A percentile compares a stretch with the other conserved stretches of the same genome.
phyloP scores from a whole-genome alignment of 371 early-diverging fungal genomes.

The Apophysomyces ossiformis region DNA sequence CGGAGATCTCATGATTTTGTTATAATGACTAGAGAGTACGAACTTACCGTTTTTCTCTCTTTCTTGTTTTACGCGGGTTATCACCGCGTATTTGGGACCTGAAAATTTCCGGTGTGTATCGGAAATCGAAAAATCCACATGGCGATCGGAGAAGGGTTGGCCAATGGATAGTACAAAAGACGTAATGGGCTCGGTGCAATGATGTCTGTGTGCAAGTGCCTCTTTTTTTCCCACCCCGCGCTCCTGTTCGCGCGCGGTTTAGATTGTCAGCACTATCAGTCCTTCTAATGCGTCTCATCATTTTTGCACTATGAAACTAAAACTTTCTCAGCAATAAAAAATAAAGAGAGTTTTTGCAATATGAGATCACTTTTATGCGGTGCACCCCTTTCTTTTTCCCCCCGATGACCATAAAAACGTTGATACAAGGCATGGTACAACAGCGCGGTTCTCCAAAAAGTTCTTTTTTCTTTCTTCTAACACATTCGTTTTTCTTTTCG shows the following conservation, averaged over 20 bases:
- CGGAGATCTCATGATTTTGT: conserved; percentile 9
- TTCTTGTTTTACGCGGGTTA: too few species aligned
- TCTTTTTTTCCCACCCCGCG: background rate
- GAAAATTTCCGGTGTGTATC: background rate
- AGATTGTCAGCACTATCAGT: background rate
- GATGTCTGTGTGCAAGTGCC: conserved; percentile 4
- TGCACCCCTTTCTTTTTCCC: too few species aligned
- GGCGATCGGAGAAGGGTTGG: background rate
- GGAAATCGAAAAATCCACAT: background rate
- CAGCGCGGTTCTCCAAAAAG: background rate
- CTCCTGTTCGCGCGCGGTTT: background rate
- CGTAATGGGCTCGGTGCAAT: conserved; percentile 7
- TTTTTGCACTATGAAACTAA: too few species aligned
- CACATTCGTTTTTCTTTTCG: background rate
- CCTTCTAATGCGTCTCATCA: background rate
- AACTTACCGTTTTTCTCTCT: too few species aligned
- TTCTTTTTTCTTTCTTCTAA: background rate
- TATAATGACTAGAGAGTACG: conserved; percentile 5
- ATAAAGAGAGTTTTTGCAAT: too few species aligned
- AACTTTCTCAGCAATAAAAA: too few species aligned
- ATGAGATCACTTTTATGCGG: too few species aligned
- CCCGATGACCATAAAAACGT: too few species aligned
- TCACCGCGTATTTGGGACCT: background rate
- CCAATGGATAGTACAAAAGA: background rate
- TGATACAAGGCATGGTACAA: background rate